Percentiles rank a stretch among this genome's conserved stretches.
These are phyloP conservation scores for Penicillium lividum DNA, from an alignment of 495 filamentous ascomycete genomes.

Conservation along the genomic window DNA sequence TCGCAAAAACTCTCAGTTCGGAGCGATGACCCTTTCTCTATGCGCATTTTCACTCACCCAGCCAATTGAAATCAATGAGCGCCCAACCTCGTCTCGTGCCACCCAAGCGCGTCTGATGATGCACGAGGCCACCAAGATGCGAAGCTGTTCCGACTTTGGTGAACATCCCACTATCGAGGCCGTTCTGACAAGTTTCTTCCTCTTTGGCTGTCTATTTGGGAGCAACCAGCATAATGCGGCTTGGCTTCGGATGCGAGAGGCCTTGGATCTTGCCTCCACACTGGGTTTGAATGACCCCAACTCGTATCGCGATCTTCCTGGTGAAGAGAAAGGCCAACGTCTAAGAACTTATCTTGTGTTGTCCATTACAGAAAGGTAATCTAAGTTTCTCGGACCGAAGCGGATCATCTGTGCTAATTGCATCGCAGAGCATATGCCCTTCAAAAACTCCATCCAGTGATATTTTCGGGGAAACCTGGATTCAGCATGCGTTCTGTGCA, in stretches of 20 bases:
- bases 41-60: constrained; percentile 87
- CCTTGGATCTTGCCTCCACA: constrained; percentile 57
- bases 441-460: constrained; percentile 52
- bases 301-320: constrained; percentile 46
- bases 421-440: constrained; percentile 68
- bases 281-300: constrained; percentile 59
- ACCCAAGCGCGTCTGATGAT: constrained; percentile 62
- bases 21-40: constrained; percentile 65
- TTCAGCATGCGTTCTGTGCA: constrained; percentile 41
- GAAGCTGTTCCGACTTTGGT: constrained; percentile 73
- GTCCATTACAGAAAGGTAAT: constrained; percentile 59
- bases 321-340: constrained; percentile 46
- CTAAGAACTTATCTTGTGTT: constrained; percentile 57
- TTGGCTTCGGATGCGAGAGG: constrained; percentile 62
- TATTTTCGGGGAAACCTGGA: constrained; percentile 39
- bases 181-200: constrained; percentile 76
- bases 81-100: constrained; percentile 44
- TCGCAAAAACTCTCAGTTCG: constrained; percentile 69
- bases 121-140: constrained; percentile 74
- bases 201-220: constrained; percentile 74
- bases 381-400: background rate
- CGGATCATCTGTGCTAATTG: constrained; percentile 2
- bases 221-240: constrained; percentile 59
- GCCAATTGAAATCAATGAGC: constrained; percentile 60
- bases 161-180: constrained; percentile 69